phyloP scores from a whole-genome alignment of 2,329 filamentous ascomycete genomes.

The Epichloe sibirici region DNA sequence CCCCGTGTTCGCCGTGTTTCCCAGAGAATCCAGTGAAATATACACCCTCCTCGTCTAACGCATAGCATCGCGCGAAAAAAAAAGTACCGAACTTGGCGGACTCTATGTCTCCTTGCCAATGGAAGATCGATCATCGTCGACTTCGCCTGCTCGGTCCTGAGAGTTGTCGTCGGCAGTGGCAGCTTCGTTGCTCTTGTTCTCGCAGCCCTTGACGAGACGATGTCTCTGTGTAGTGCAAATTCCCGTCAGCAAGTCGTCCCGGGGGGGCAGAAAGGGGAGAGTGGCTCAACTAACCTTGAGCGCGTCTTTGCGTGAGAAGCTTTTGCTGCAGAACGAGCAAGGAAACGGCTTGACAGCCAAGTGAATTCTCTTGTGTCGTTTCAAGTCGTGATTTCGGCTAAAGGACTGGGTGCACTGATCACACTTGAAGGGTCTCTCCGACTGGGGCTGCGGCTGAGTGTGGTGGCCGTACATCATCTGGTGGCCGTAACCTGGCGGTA shows the following conservation, averaged over 20 bases:
- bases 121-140: conserved; percentile 6
- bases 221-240: conserved; percentile 33
- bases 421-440: conserved; percentile 88
- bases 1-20: conserved; percentile 2
- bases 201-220: conserved; percentile 53
- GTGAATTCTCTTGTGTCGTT: conserved; percentile 91
- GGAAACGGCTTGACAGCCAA: conserved; percentile 92
- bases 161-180: conserved; percentile 11
- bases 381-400: conserved; percentile 91
- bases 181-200: conserved; percentile 19
- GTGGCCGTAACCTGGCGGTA: conserved; percentile 41
- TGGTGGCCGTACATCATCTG: conserved; percentile 48
- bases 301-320: conserved; percentile 91
- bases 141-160: conserved; percentile 5
- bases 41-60: neutral
- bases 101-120: conserved; percentile 4
- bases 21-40: neutral
- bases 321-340: conserved; percentile 85
- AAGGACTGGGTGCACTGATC: conserved; percentile 88
- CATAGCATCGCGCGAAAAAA: neutral
- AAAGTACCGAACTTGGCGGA: neutral
- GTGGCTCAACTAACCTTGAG: conserved; percentile 59
- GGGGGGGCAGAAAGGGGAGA: neutral
- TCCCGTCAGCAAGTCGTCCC: neutral
- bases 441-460: conserved; percentile 36